phyloP scores from a whole-genome alignment of 306 rosid species.

The Vicia faba region DNA sequence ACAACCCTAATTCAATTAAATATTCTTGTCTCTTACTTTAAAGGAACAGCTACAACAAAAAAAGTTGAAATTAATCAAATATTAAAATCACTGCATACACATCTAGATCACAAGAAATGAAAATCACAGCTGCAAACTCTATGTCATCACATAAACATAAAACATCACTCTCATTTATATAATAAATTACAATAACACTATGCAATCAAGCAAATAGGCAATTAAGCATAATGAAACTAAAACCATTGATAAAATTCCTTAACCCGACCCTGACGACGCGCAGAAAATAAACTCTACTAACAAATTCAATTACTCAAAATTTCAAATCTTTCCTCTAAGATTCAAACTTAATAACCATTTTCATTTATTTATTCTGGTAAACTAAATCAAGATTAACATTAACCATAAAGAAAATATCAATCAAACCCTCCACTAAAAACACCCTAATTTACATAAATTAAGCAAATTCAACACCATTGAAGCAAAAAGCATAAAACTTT shows the following conservation, averaged over 20 bases:
- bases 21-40: constrained; percentile 37
- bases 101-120: constrained; percentile 8
- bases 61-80: constrained; percentile 39
- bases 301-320: not conserved
- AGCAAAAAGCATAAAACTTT: constrained; percentile 14
- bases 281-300: too few species aligned
- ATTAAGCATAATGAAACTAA: constrained; percentile 26
- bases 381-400: not conserved
- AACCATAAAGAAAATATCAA: not conserved
- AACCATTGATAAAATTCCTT: not conserved
- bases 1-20: constrained; percentile 30
- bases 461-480: constrained; percentile 10
- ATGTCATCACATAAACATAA: not conserved
- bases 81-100: constrained; percentile 25
- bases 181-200: too few species aligned
- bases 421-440: not conserved
- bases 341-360: constrained; percentile 14
- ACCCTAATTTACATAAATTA: constrained; percentile 21
- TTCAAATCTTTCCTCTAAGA: constrained; percentile 9
- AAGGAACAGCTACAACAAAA: constrained; percentile 42
- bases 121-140: constrained; percentile 11
- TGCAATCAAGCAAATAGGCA: not conserved
- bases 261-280: too few species aligned
- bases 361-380: not conserved
- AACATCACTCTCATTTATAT: constrained; percentile 26